Base-by-base conservation (phyloP, 176 grass and related monocot genomes). In the Dendrocalamus sinicus region DNA sequence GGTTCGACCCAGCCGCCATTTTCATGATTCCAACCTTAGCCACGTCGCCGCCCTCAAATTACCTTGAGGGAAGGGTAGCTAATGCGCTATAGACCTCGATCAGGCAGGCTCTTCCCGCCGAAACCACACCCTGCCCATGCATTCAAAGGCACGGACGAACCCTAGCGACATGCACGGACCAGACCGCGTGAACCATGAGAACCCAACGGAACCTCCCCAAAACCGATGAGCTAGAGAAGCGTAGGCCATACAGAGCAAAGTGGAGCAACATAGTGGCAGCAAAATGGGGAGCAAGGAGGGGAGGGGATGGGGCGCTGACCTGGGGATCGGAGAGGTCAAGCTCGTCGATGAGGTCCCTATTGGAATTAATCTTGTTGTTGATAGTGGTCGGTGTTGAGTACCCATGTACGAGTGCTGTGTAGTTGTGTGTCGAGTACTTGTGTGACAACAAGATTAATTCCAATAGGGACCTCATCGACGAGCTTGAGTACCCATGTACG, bases 141-240 rank as follows among this genome's bases (percentile, higher is more conserved):
- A 35, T 68, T 53, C 45, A 7, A 5, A 8, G 7, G 28, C 62
- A 44, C 64, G 4, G 52, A 59, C 28, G 43, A 89, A 90, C 71
- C 88, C 63, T 85, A 86, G 78, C n/a, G n/a, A 1, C 83, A 81
- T 86, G 78, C 43, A 86, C 4, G 63, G 53, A 64, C 30, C 19
- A 9, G 48, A 32, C 26, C 14, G 12, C 22, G 44, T 37, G 47
- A 77, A 44, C 23, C 4, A 44, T 22, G 26, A 24, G 67, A 76
- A 35, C 50, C 40, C 41, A 2, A 22, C 11, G 10, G 23, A 45
- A 50, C 39, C 11, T 4, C 44, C 10, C n/a, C 20, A 7, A 52
- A 14, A 48, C 72, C 24, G 4, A 6, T 4, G 19, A 78, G 45
- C n/a, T 44, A 20, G 16, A 16, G 17, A 50, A 3, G 41, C 17